Percentiles rank a stretch among this genome's conserved stretches.
These are phyloP conservation scores for Verbascum thapsus DNA, from an alignment of 257 asterid species.

Conservation along the genomic window DNA sequence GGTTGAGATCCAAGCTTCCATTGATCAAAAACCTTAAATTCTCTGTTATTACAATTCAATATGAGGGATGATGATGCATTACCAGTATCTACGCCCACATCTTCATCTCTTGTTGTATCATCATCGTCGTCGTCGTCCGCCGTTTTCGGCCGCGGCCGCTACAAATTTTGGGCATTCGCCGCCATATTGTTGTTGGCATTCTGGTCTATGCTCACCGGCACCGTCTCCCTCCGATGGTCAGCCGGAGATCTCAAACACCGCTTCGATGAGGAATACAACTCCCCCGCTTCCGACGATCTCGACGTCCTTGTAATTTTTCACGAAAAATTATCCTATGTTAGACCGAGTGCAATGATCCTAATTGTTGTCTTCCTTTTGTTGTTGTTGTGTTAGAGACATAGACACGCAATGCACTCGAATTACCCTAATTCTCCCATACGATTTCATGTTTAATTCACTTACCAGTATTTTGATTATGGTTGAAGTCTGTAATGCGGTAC, in stretches of 20 bases:
- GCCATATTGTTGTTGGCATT: slow-evolving; percentile 73
- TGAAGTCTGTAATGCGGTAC: no score
- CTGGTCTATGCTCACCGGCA: slow-evolving; percentile 89
- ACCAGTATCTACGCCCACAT: slow-evolving; percentile 78
- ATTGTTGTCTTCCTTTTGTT: no score
- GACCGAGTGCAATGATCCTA: no score
- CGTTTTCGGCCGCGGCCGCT: slow-evolving; percentile 65
- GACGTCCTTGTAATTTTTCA: slow-evolving; percentile 50
- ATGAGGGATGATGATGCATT: slow-evolving; percentile 74
- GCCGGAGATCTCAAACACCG: slow-evolving; percentile 53
- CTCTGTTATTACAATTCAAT: no score
- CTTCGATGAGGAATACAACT: slow-evolving; percentile 36
- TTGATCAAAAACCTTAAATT: no score
- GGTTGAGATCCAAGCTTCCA: no score
- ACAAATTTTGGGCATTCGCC: slow-evolving; percentile 75
- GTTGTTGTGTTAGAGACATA: no score
- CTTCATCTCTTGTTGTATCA: no score
- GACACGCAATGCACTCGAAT: no score
- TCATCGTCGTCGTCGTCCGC: slow-evolving; percentile 32
- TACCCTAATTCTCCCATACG: no score
- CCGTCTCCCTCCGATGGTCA: slow-evolving; percentile 79
- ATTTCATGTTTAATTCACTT: slow-evolving; percentile 1
- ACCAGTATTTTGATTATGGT: no score
- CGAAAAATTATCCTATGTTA: no score
- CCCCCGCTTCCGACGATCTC: slow-evolving; percentile 46